phyloP scores from a whole-genome alignment of 371 early-diverging fungal genomes.

The Entomophthora muscae region DNA sequence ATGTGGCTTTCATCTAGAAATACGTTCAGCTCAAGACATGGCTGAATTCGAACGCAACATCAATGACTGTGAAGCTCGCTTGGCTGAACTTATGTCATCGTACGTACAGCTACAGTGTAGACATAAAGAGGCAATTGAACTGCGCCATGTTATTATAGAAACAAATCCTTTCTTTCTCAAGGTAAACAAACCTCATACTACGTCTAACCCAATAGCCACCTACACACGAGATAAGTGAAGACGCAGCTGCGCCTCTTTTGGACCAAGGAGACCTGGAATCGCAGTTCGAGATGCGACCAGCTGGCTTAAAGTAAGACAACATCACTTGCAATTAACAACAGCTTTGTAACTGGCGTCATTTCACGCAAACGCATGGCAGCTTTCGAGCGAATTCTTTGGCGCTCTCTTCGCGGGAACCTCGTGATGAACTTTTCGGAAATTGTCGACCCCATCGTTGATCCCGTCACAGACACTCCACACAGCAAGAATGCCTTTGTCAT shows the following conservation, averaged over 20 bases:
- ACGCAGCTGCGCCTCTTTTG: neutral
- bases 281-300: neutral
- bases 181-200: constrained; percentile 17
- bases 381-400: constrained; percentile 92
- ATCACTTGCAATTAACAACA: neutral
- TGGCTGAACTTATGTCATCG: constrained; percentile 69
- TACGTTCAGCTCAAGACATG: constrained; percentile 77
- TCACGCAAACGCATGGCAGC: constrained; percentile 58
- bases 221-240: neutral
- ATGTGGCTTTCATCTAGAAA: constrained; percentile 31
- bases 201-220: neutral
- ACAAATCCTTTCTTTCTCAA: constrained; percentile 59
- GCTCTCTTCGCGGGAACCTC: constrained; percentile 91
- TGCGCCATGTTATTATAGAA: constrained; percentile 77
- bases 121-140: constrained; percentile 72
- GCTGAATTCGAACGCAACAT: constrained; percentile 81
- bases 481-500: constrained; percentile 92
- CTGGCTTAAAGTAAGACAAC: neutral
- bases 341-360: constrained; percentile 80
- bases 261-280: neutral
- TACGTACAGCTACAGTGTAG: constrained; percentile 71
- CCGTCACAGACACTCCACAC: constrained; percentile 57
- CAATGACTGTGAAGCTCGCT: constrained; percentile 57
- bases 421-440: constrained; percentile 92
- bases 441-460: constrained; percentile 75